phyloP scores from a whole-genome alignment of 805 yeast species.

The Lachancea quebecensis region DNA sequence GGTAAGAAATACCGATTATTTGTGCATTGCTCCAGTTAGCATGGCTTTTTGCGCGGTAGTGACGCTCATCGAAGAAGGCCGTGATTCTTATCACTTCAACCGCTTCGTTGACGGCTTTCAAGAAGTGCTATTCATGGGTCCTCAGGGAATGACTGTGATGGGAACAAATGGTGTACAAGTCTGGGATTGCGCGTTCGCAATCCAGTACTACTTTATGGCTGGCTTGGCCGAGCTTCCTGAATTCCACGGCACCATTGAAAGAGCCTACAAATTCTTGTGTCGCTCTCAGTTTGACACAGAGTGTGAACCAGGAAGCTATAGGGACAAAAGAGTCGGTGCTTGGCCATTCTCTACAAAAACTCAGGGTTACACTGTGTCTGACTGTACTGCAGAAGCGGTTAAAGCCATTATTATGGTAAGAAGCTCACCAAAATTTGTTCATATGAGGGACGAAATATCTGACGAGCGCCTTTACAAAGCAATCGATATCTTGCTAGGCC shows the following conservation, averaged over 20 bases:
- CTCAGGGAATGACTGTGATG: slow-evolving; percentile 86
- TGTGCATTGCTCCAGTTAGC: slow-evolving; percentile 91
- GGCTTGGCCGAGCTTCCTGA: slow-evolving; percentile 68
- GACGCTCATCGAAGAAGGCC: slow-evolving; percentile 62
- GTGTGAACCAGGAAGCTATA: slow-evolving; percentile 65
- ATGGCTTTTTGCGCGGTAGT: slow-evolving; percentile 79
- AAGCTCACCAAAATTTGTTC: slow-evolving; percentile 46
- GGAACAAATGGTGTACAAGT: slow-evolving; percentile 98
- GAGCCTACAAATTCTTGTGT: slow-evolving; percentile 64
- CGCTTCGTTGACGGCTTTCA: slow-evolving; percentile 52
- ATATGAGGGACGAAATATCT: slow-evolving; percentile 45
- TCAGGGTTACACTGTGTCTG: slow-evolving; percentile 95
- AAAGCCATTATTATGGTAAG: slow-evolving; percentile 92
- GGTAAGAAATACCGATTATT: slow-evolving; percentile 63
- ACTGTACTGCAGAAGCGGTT: slow-evolving; percentile 92
- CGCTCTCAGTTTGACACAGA: slow-evolving; percentile 82
- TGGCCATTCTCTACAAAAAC: slow-evolving; percentile 96
- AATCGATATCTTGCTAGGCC: slow-evolving; percentile 62
- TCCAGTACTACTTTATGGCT: slow-evolving; percentile 74
- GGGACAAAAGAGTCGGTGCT: slow-evolving; percentile 81
- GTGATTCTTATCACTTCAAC: slow-evolving; percentile 52
- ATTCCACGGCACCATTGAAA: slow-evolving; percentile 55
- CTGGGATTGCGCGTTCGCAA: slow-evolving; percentile 92
- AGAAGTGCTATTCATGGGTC: slow-evolving; percentile 77
- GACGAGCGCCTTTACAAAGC: slow-evolving; percentile 54